These are phyloP conservation scores for Litsea cubeba DNA, from an alignment of 164 flowering plant species.

Conservation along the genomic window DNA sequence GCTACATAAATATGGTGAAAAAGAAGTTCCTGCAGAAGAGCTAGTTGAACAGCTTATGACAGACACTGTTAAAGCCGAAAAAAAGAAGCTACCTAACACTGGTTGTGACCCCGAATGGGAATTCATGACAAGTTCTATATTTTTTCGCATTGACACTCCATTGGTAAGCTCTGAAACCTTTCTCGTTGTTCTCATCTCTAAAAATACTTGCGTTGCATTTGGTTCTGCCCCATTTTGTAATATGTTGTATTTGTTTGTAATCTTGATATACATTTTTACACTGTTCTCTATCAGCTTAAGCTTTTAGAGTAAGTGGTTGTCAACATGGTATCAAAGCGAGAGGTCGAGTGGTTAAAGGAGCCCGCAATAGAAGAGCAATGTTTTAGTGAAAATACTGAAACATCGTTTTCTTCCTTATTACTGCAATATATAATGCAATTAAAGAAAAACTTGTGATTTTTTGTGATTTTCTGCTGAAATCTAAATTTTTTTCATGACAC, in stretches of 20 bases:
- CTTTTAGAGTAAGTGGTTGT: no score
- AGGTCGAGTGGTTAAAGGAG: background rate
- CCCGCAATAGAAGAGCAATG: no score
- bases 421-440: background rate
- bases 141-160: constrained; percentile 49
- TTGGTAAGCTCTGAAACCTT: constrained; percentile 27
- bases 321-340: no score
- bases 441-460: background rate
- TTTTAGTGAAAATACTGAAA: no score
- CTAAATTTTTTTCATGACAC: background rate
- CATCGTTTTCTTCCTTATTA: background rate
- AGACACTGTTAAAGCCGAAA: constrained; percentile 45
- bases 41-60: constrained; percentile 43
- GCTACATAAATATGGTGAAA: constrained; percentile 24
- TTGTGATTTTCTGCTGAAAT: no score
- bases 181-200: background rate
- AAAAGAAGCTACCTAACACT: constrained; percentile 37
- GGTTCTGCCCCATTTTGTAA: background rate
- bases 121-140: constrained; percentile 40
- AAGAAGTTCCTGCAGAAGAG: constrained; percentile 27
- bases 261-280: background rate
- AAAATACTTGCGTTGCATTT: background rate
- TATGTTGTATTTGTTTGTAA: background rate
- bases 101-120: constrained; percentile 45
- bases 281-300: no score